phyloP scores from a whole-genome alignment of 2,329 filamentous ascomycete species.

The Ascochyta koolunga region DNA sequence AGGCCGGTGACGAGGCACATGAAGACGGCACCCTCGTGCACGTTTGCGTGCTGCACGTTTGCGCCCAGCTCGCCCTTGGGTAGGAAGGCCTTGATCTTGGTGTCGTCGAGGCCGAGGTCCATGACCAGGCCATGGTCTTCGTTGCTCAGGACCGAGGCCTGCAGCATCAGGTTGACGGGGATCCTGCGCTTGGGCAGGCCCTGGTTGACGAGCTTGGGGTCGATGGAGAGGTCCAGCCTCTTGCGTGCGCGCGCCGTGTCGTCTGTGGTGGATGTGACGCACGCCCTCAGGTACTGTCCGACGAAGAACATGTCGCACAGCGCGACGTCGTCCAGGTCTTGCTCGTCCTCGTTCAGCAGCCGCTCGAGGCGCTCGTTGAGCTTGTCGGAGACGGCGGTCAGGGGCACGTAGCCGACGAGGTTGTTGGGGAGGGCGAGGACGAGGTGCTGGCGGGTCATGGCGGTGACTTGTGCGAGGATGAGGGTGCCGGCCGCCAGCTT shows the following conservation, averaged over 20 bases:
- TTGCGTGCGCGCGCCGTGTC: conserved; percentile 73
- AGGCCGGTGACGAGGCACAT: conserved; percentile 81
- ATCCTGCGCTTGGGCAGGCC: conserved; percentile 75
- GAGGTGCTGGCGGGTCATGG: conserved; percentile 80
- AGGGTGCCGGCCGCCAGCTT: conserved; percentile 84
- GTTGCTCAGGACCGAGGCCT: conserved; percentile 88
- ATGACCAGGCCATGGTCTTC: conserved; percentile 96
- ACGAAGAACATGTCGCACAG: conserved; percentile 76
- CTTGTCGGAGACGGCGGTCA: conserved; percentile 86
- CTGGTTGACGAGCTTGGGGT: conserved; percentile 78
- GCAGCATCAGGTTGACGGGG: conserved; percentile 76
- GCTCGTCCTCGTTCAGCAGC: conserved; percentile 60
- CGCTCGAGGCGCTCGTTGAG: conserved; percentile 77
- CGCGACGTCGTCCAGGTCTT: conserved; percentile 66
- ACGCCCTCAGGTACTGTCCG: conserved; percentile 87
- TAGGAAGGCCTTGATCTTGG: conserved; percentile 79
- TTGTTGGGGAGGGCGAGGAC: conserved; percentile 90
- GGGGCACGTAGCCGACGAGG: conserved; percentile 83
- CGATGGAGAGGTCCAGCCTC: conserved; percentile 85
- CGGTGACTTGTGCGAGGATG: conserved; percentile 83
- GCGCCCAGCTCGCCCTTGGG: conserved; percentile 80
- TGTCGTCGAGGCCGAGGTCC: conserved; percentile 78
- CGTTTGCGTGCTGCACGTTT: conserved; percentile 66
- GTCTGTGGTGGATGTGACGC: conserved; percentile 78
- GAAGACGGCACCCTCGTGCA: conserved; percentile 84